Percentiles rank a stretch among this genome's conserved stretches.
Conservation (phyloP, 2,329 filamentous ascomycete species). For the Alternaria dauci region DNA sequence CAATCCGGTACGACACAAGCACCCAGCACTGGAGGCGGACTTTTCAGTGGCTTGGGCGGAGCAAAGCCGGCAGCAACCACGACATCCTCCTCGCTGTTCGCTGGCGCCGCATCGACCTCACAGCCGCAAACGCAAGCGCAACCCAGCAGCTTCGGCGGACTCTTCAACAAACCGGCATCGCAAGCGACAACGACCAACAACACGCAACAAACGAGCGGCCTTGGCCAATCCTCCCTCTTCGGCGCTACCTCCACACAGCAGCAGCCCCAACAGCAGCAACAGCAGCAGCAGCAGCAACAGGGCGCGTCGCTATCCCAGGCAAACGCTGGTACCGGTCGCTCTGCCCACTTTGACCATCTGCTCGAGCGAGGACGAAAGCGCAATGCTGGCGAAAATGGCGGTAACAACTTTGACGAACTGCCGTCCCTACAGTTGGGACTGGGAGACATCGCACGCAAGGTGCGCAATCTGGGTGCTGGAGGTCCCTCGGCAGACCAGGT, state of each 20-base stretch:
- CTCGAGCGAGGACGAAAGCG: slow-evolving; percentile 72
- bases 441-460: slow-evolving; percentile 81
- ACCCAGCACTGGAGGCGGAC: slow-evolving; percentile 45
- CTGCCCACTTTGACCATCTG: slow-evolving; percentile 71
- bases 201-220: slow-evolving; percentile 40
- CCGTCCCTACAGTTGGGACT: slow-evolving; percentile 90
- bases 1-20: slow-evolving; percentile 37
- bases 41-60: slow-evolving; percentile 40
- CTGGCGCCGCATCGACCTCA: slow-evolving; percentile 30
- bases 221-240: slow-evolving; percentile 40
- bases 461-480: slow-evolving; percentile 78
- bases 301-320: slow-evolving; percentile 46
- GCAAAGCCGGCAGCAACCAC: slow-evolving; percentile 49
- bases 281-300: slow-evolving; percentile 33
- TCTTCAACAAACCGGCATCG: slow-evolving; percentile 38
- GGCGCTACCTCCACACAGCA: slow-evolving; percentile 37
- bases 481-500: slow-evolving; percentile 65
- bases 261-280: slow-evolving; percentile 32
- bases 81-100: slow-evolving; percentile 36
- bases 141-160: slow-evolving; percentile 28
- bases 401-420: slow-evolving; percentile 73
- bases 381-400: slow-evolving; percentile 70
- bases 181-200: slow-evolving; percentile 39
- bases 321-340: slow-evolving; percentile 51
- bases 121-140: slow-evolving; percentile 41